Evolutionary conservation across 345 rosid genomes (phyloP).

Genomic region (Populus ilicifolia): DNA sequence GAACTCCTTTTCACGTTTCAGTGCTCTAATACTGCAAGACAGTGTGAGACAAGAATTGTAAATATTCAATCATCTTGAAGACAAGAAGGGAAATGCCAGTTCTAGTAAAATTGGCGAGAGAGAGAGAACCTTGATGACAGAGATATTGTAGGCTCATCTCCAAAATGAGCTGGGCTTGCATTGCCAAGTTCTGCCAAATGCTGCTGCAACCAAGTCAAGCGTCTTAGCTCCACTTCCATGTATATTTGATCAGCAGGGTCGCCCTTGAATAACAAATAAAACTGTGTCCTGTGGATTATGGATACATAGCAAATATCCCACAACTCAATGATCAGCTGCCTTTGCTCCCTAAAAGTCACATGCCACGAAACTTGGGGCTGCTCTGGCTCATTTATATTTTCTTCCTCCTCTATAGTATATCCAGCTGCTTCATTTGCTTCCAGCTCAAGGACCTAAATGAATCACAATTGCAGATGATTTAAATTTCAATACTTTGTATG

Average conservation of each 20-base stretch:
- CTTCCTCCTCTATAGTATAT: constrained; percentile 55
- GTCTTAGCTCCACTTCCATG: constrained; percentile 97
- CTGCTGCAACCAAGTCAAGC: constrained; percentile 90
- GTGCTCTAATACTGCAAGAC: constrained; percentile 59
- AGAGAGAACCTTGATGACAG: constrained; percentile 63
- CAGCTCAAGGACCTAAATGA: constrained; percentile 76
- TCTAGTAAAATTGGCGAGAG: background rate
- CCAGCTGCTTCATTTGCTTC: constrained; percentile 98
- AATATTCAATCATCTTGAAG: background rate
- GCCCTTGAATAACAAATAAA: constrained; percentile 86
- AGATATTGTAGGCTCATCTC: constrained; percentile 71
- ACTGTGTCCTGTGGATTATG: constrained; percentile 89
- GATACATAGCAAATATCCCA: constrained; percentile 92
- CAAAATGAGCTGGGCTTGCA: constrained; percentile 71
- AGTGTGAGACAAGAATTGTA: background rate
- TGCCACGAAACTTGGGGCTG: constrained; percentile 81
- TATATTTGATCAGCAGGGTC: constrained; percentile 96
- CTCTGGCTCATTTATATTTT: constrained; percentile 39
- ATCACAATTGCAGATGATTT: background rate
- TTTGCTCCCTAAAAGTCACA: constrained; percentile 72
- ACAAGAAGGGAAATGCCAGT: background rate
- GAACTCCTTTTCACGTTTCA: constrained; percentile 90
- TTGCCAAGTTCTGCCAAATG: constrained; percentile 85
- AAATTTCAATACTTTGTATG: background rate
- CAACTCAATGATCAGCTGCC: constrained; percentile 86